Evolutionary conservation across 2,329 filamentous ascomycete species (phyloP), one percentile per base, ranked within the genome.

Genomic region (Camillea tinctor): DNA sequence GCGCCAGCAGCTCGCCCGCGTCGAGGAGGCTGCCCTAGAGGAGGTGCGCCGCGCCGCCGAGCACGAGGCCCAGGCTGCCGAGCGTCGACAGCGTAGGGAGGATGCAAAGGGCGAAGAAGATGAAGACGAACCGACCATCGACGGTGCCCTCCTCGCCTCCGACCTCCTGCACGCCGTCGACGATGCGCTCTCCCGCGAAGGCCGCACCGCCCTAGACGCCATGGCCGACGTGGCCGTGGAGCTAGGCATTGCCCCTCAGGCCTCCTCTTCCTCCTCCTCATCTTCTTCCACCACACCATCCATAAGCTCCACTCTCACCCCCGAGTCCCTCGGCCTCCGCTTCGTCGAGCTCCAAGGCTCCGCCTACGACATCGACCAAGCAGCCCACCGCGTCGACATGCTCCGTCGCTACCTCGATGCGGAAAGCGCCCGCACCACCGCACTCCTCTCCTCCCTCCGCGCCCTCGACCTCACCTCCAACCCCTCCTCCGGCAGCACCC

Each of bases 11-110:
- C 69, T 91, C 9, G 78, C 83, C 24, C 78, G 79, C 20, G 77
- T 89, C 17, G 87, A 92, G 66, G 79, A 81, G 40, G 78, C 82
- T 26, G 84, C 88, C 1, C 75, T 92, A 4, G 75, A 79, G 15
- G 82, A 87, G 59, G 71, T 89, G 19, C 61, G 54, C 9, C 26
- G 26, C 26, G 26, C 26, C 26, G 71, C 65, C 54, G 57, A 58
- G 9, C 74, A 78, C 54, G 75, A 79, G 19, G 76, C 69, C 69
- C 60, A 64, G 23, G 60, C 59, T 30, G 53, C 56, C 1, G 15
- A 23, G 17, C 60, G 64, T 1, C 52, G 64, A 0, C 23, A 24
- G 7, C 15, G 24, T 26, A 8, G 54, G 13, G 24, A 40, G 54
- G 30, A 54, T 30, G 54, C 9, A n/a, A 52, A 56, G 1, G n/a